Base-by-base conservation (phyloP, 192 early-diverging fungal species). In the Coemansia sp. region DNA sequence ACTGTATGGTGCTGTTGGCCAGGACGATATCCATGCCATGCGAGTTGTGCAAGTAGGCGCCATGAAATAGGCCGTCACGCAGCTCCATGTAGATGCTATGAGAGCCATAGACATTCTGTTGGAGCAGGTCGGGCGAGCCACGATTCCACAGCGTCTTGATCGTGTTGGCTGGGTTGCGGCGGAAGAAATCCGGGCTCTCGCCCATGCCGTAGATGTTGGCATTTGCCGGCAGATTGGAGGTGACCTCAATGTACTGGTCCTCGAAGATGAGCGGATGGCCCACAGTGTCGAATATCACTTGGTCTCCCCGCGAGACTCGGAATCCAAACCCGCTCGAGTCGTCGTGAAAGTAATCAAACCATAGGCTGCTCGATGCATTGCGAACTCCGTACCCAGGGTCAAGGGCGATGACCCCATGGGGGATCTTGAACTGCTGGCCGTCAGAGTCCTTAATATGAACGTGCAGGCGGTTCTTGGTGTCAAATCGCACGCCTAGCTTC, bases 161-260 rank as follows among this genome's bases (percentile, higher is more conserved):
- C 9, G 84, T 47, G 60, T 85, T 77, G 58, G 47, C 26, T 16
- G 72, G 68, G 50, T 84, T 71, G 18, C 88, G 66, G 53, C 83
- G 75, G 62, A 89, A 89, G 20, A 68, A 70, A 23, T 82, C 74
- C 12, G 83, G 82, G 4, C 81, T 70, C 66, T 91, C 88, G 13
- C 89, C 89, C 10, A 91, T 72, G 10, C 89, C 89, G 59, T 88
- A 91, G 47, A 91, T 85, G 47, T 89, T 87, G 14, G 88, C 85
- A 43, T 87, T 61, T 0, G 38, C 20, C 7, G 87, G 86, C 34
- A 89, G 41, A 1, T 33, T 64, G n/a, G 86, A 81, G 0, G 87
- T 86, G 21, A 91, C 53, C 68, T 89, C 86, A 6, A 91, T 66
- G 56, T 88, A 91, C 66, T 89, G 85, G 63, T 88, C 83, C 62